Conservation (phyloP, 225 moss, liverwort and hornwort genomes). For the Marchantia polymorpha region DNA sequence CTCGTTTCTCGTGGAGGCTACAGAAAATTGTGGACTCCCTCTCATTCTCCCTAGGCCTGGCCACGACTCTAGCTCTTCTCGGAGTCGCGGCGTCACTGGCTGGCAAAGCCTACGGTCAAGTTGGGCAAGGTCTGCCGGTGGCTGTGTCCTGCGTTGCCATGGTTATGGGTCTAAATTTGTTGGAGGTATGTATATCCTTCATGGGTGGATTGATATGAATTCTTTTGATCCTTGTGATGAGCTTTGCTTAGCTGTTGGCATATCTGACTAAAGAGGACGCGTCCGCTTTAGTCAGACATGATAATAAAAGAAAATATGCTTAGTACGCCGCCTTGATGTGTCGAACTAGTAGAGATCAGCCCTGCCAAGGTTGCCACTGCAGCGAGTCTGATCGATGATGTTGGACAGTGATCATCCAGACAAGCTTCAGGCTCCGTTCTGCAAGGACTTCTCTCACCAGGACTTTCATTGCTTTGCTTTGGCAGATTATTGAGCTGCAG, state of each 20-base stretch:
- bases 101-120: constrained; percentile 96
- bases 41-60: constrained; percentile 88
- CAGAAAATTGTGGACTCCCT: constrained; percentile 91
- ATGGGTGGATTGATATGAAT: background rate
- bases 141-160: constrained; percentile 90
- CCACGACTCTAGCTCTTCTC: constrained; percentile 89
- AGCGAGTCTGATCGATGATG: no score
- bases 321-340: no score
- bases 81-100: constrained; percentile 91
- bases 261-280: no score
- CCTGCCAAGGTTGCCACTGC: no score
- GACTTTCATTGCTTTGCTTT: background rate
- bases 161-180: constrained; percentile 94
- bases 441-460: background rate
- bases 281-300: no score
- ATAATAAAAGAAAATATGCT: no score
- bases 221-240: no score
- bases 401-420: no score
- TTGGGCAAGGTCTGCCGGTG: constrained; percentile 92
- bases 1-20: background rate
- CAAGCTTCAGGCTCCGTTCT: no score
- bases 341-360: no score
- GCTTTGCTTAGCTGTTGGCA: no score
- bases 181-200: constrained; percentile 55
- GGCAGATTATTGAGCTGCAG: constrained; percentile 87